These are phyloP conservation scores for Aegilops bicornis DNA, from an alignment of 176 grass and related monocot genomes.

Conservation along the genomic window DNA sequence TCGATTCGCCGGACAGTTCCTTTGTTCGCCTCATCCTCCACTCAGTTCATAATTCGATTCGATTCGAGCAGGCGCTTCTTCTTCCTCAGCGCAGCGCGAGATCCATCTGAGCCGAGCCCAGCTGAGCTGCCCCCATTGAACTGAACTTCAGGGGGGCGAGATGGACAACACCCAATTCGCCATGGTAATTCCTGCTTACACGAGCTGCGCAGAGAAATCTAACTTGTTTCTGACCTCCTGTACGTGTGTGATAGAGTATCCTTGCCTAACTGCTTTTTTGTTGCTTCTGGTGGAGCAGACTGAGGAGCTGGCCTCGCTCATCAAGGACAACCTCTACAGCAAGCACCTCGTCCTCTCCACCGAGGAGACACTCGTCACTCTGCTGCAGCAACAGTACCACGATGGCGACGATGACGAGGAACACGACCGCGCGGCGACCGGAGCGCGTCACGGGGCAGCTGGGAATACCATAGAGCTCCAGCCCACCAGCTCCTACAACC, in stretches of 20 bases:
- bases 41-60: not conserved
- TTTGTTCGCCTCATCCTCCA: not conserved
- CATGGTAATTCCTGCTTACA: slow-evolving; percentile 33
- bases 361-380: slow-evolving; percentile 60
- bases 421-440: not conserved
- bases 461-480: slow-evolving; percentile 68
- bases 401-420: not conserved
- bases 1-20: not conserved
- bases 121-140: not conserved
- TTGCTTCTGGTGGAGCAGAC: slow-evolving; percentile 40
- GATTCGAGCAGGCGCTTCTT: not conserved
- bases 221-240: not conserved
- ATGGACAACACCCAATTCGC: slow-evolving; percentile 69
- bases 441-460: not conserved
- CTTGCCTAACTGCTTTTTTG: not conserved
- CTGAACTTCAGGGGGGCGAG: not conserved
- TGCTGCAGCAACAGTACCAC: slow-evolving; percentile 47
- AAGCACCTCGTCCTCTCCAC: slow-evolving; percentile 96
- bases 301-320: slow-evolving; percentile 87
- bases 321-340: slow-evolving; percentile 92
- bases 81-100: not conserved
- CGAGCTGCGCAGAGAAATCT: not conserved
- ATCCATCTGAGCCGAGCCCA: not conserved
- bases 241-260: not conserved
- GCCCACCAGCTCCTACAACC: slow-evolving; percentile 78